phyloP scores from a whole-genome alignment of 2,329 filamentous ascomycete species.

The Aspergillus transmontanensis region DNA sequence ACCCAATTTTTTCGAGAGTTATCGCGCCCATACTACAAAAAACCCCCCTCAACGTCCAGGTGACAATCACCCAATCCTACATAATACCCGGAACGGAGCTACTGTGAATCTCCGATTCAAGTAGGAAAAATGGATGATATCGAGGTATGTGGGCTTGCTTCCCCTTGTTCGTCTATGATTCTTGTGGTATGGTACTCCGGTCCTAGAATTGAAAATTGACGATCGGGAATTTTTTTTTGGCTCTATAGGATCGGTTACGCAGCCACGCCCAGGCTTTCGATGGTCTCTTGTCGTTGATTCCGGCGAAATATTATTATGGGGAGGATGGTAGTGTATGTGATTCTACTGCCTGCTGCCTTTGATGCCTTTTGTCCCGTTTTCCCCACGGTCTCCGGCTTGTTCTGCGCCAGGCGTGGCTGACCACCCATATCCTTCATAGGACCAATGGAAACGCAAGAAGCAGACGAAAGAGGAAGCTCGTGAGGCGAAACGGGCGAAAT shows the following conservation, averaged over 20 bases:
- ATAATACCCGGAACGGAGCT: slow-evolving; percentile 3
- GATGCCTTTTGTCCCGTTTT: slow-evolving; percentile 17
- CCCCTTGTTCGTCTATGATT: slow-evolving; percentile 9
- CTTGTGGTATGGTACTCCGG: not conserved
- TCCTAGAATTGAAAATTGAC: slow-evolving; percentile 22
- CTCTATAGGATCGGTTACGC: slow-evolving; percentile 49
- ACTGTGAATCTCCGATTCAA: slow-evolving; percentile 8
- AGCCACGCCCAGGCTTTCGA: slow-evolving; percentile 75
- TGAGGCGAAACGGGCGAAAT: slow-evolving; percentile 81
- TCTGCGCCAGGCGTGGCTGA: slow-evolving; percentile 17
- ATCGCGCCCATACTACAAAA: slow-evolving; percentile 24
- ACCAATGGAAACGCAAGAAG: slow-evolving; percentile 94
- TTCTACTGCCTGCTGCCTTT: slow-evolving; percentile 7
- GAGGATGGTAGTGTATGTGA: slow-evolving; percentile 77
- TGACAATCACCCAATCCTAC: slow-evolving; percentile 10
- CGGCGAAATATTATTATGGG: slow-evolving; percentile 87
- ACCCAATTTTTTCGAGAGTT: slow-evolving; percentile 42
- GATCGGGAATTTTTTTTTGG: slow-evolving; percentile 22
- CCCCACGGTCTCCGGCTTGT: slow-evolving; percentile 10
- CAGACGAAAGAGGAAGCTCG: slow-evolving; percentile 88
- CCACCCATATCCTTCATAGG: slow-evolving; percentile 53
- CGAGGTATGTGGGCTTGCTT: slow-evolving; percentile 36
- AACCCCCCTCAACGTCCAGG: slow-evolving; percentile 16
- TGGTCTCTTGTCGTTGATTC: slow-evolving; percentile 82
- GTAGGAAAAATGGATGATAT: slow-evolving; percentile 39